These are phyloP conservation scores for Avena atlantica DNA, from an alignment of 176 grass and related monocot species.

Conservation along the genomic window DNA sequence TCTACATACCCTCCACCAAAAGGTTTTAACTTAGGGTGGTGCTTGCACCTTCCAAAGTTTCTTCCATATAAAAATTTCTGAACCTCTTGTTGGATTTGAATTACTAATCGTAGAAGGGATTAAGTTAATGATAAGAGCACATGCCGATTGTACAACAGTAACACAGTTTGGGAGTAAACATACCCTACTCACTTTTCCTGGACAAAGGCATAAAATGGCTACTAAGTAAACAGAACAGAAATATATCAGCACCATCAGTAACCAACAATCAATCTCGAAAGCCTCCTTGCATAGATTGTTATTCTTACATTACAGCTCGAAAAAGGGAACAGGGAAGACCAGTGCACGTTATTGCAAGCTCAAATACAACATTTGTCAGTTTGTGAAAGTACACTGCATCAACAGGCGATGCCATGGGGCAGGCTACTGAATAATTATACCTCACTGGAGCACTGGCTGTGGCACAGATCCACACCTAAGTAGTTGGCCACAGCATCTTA, in stretches of 20 bases:
- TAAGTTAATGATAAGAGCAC: no score
- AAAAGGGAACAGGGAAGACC: slow-evolving; percentile 13
- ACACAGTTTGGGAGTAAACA: background rate
- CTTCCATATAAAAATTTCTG: no score
- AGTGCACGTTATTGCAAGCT: slow-evolving; percentile 49
- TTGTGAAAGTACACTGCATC: slow-evolving; percentile 49
- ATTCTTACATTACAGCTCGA: slow-evolving; percentile 54
- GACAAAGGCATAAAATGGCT: background rate
- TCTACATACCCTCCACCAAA: no score
- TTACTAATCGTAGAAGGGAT: no score
- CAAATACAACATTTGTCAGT: slow-evolving; percentile 53
- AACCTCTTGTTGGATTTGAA: no score
- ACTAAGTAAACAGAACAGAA: background rate
- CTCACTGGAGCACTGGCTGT: slow-evolving; percentile 27
- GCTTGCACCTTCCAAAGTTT: no score
- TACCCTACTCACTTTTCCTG: background rate
- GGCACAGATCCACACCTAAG: slow-evolving; percentile 46
- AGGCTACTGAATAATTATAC: background rate
- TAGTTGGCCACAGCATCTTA: slow-evolving; percentile 50
- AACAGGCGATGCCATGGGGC: slow-evolving; percentile 39
- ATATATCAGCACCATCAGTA: slow-evolving; percentile 36
- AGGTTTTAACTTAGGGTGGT: no score
- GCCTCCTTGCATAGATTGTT: slow-evolving; percentile 49
- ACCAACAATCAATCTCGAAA: slow-evolving; percentile 40
- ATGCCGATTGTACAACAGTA: background rate